Evolutionary conservation across 1,284 basidiomycete species (phyloP), one percentile per base, ranked within the genome.

Genomic region (Lentinula novae-zelandiae): DNA sequence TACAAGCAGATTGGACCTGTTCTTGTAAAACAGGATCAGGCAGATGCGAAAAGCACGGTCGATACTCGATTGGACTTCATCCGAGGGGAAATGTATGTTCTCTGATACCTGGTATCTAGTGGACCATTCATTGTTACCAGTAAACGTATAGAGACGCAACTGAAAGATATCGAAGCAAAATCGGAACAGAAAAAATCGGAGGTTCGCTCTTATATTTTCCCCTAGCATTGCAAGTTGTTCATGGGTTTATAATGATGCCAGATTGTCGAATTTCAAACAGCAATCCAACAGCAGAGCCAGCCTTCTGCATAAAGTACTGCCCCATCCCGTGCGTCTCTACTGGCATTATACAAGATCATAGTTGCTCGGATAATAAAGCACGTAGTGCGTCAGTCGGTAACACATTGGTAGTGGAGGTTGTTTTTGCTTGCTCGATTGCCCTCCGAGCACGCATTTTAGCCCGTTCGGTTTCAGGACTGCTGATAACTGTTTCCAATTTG

Each of bases 1-100:
- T 99, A 90, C 81, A 99, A 99, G 77, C 85, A 95, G 52, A 84
- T 97, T 51, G 97, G 96, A 0, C 93, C 95, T 1, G 90, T 95
- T 1, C 83, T 99, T 22, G 86, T 98, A 6, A 87, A 90, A 68
- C 96, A 98, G 74, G 96, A 98, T 65, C 87, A 89, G 67, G 74
- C 75, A 5, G 97, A 98, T 67, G 96, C 96, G 9, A 92, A 91
- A 71, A 79, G 77, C 61, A 98, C 96, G 70, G 93, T 99, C 36
- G 87, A 95, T 65, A 98, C 93, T 62, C 86, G 96, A 5, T 76
- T 99, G 44, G 93, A 95, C 63, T 98, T 95, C 75, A 98, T 99
- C 70, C 82, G 79, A 58, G 77, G 84, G 54, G 96, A 99, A 74
- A 93, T 97, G 96, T 98, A 63, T 62, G 91, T 79, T 4, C 22